Evolutionary conservation across 2,329 filamentous ascomycete genomes (phyloP).

Genomic region (Capronia coronata): DNA sequence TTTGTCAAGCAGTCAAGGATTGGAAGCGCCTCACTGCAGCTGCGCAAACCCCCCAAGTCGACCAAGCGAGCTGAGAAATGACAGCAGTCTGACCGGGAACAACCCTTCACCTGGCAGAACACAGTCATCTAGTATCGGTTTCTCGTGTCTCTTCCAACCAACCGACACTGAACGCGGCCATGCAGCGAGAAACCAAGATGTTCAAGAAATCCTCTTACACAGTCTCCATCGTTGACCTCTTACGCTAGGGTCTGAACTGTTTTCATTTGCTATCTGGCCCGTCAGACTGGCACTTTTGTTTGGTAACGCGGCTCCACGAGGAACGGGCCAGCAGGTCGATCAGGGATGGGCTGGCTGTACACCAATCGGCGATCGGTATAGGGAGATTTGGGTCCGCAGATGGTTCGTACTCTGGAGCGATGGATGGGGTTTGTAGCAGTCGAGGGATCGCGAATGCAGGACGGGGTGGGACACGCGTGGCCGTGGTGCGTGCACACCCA

Average conservation of each 20-base stretch:
- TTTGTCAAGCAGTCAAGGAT: constrained; percentile 5
- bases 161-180: too few species aligned
- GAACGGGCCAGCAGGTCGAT: not conserved
- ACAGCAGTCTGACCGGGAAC: not conserved
- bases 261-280: not conserved
- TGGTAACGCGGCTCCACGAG: not conserved
- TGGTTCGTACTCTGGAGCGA: not conserved
- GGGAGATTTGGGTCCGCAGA: not conserved
- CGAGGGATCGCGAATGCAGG: not conserved
- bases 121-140: too few species aligned
- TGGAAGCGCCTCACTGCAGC: constrained; percentile 6
- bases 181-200: too few species aligned
- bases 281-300: not conserved
- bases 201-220: too few species aligned
- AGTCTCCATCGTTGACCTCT: too few species aligned
- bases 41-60: too few species aligned
- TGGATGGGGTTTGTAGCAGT: not conserved
- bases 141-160: too few species aligned
- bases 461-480: not conserved
- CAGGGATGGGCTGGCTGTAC: not conserved
- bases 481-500: too few species aligned
- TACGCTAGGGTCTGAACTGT: not conserved
- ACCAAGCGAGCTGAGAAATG: not conserved
- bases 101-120: too few species aligned
- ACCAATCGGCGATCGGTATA: not conserved